Conservation (phyloP, 257 asterid genomes). For the Scutellaria galericulata region DNA sequence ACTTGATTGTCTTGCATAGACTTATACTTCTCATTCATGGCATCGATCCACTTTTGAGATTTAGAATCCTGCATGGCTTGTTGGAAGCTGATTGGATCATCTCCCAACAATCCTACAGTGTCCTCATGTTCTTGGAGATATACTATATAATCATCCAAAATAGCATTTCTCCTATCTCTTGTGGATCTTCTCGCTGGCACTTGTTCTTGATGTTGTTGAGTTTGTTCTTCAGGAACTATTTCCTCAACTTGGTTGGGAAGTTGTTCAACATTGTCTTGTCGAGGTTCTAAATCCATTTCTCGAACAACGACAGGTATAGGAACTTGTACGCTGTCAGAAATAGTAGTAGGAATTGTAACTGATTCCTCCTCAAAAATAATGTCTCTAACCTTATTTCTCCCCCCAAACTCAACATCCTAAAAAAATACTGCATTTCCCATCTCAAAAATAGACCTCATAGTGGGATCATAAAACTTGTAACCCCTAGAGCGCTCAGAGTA, state of each 20-base stretch:
- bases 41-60: too few relatives aligned
- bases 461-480: not conserved
- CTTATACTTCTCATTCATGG: too few relatives aligned
- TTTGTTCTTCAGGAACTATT: not conserved
- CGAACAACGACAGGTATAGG: too few relatives aligned
- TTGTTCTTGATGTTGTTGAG: not conserved
- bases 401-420: slow-evolving; percentile 19
- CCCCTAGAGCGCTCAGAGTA: slow-evolving; percentile 13
- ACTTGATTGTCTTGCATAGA: too few relatives aligned
- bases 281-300: too few relatives aligned
- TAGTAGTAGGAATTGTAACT: too few relatives aligned
- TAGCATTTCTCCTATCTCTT: not conserved
- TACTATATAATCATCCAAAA: not conserved
- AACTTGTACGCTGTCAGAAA: too few relatives aligned
- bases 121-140: slow-evolving; percentile 4
- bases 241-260: not conserved
- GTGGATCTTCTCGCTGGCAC: not conserved
- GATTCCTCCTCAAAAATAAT: too few relatives aligned
- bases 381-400: too few relatives aligned
- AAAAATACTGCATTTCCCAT: not conserved
- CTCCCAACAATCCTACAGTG: not conserved
- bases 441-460: not conserved
- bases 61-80: too few relatives aligned
- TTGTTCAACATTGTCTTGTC: too few relatives aligned
- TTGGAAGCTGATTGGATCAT: not conserved